Base-by-base conservation (phyloP, 139 green algal species). In the Dunaliella primolecta region DNA sequence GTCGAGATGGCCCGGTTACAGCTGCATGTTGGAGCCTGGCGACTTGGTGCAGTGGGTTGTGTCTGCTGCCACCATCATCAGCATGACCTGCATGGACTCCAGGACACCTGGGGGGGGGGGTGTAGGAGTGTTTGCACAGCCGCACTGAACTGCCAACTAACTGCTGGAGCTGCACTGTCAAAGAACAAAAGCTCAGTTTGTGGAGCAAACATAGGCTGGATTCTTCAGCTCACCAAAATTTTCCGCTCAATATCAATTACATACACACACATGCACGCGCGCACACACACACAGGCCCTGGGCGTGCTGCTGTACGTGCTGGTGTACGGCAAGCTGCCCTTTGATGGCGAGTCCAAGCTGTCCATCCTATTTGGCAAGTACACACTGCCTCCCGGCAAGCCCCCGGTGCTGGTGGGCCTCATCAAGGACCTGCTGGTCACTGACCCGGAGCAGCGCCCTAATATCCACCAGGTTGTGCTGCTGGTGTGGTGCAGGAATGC, bases 251-350 rank as follows among this genome's bases (percentile, higher is more conserved):
- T n/a, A n/a, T n/a, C n/a, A n/a, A n/a, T n/a, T 11, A 78, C 30
- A 33, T 24, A 33, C 72, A 33, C 72, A 78, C 72, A 32, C 29
- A 32, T 78, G 21, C 72, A 36, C 29, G 3, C 30, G 29, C 72
- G 29, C 30, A 20, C 24, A 3, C 30, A 20, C 24, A 3, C 88
- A 76, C 89, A 94, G 93, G 93, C 95, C 29, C 84, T 98, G 83
- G 95, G 95, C 1, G 93, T 95, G 74, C 88, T 98, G 84, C 92
- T 98, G 37, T 97, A 94, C 86, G 89, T 96, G 72, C 88, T 98
- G 31, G 87, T 84, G 30, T 96, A 89, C 55, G 93, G 91, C 74
- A 92, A 92, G 81, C 91, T 98, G 88, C 93, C 95, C 0, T 98
- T 97, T 83, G 86, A 90, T 15, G 91, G 87, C 0, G 94, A 97